Evolutionary conservation across 2,329 filamentous ascomycete genomes (phyloP).

Genomic region (Aspergillus brasiliensis): DNA sequence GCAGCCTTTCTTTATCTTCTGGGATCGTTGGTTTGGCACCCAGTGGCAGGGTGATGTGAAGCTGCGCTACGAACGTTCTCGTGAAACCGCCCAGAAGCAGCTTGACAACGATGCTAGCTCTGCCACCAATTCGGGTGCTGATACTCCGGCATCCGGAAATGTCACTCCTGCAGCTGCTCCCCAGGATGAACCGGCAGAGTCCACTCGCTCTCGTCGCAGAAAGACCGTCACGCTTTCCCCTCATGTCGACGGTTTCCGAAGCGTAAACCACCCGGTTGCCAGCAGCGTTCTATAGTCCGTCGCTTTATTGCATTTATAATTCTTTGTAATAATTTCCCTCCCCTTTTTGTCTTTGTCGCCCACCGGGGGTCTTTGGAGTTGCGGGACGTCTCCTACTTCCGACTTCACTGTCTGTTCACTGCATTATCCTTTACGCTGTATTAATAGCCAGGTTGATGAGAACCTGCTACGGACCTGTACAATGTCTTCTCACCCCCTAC

Average conservation of each 20-base stretch:
- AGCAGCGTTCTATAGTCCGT: constrained; percentile 41
- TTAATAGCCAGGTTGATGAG: constrained; percentile 32
- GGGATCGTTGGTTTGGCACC: constrained; percentile 81
- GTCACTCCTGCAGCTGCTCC: constrained; percentile 25
- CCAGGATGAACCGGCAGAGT: constrained; percentile 26
- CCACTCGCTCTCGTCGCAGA: constrained; percentile 36
- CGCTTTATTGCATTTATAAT: neutral
- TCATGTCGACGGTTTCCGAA: constrained; percentile 37
- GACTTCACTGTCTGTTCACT: constrained; percentile 18
- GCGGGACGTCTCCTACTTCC: constrained; percentile 35
- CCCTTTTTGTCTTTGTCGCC: neutral
- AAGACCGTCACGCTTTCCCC: constrained; percentile 36
- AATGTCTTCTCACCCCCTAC: neutral
- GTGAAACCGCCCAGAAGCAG: constrained; percentile 59
- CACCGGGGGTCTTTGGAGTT: constrained; percentile 25
- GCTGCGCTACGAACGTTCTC: constrained; percentile 60
- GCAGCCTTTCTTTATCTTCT: constrained; percentile 77
- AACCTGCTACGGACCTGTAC: neutral
- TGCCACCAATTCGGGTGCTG: constrained; percentile 29
- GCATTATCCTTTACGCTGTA: constrained; percentile 28
- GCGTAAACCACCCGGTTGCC: constrained; percentile 41
- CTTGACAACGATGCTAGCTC: constrained; percentile 49
- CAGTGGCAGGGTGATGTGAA: constrained; percentile 73
- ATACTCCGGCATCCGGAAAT: constrained; percentile 28
- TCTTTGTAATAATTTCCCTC: neutral